Percentiles rank a stretch among this genome's conserved stretches.
Conservation (phyloP, 148 eudicot genomes). For the Rhododendron ferrugineum region DNA sequence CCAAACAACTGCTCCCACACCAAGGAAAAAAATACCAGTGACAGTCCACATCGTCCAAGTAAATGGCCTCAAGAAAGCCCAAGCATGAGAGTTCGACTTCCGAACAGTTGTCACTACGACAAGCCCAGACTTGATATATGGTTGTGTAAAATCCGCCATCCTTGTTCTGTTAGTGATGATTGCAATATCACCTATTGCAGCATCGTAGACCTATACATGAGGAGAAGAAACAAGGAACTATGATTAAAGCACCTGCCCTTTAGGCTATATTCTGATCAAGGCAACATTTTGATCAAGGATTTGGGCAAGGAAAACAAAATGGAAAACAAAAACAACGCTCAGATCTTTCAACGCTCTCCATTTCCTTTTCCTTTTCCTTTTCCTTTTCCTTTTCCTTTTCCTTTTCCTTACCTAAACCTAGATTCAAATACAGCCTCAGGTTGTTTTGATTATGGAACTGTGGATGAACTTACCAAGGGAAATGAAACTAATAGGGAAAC, state of each 20-base stretch:
- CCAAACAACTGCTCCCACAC: constrained; percentile 54
- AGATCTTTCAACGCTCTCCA: neutral
- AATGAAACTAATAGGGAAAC: neutral
- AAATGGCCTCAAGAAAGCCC: constrained; percentile 67
- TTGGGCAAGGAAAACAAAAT: neutral
- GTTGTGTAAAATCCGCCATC: constrained; percentile 63
- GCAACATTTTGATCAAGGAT: neutral
- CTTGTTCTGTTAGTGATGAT: constrained; percentile 48
- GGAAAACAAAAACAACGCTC: neutral
- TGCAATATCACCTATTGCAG: constrained; percentile 66
- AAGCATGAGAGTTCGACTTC: constrained; percentile 33
- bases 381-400: neutral
- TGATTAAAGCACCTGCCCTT: neutral
- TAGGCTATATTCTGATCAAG: neutral
- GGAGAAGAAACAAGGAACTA: constrained; percentile 5
- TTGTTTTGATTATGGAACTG: neutral
- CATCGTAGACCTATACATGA: constrained; percentile 51
- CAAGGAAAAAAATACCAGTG: constrained; percentile 35
- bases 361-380: neutral
- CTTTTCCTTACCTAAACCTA: neutral
- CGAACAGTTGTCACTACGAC: constrained; percentile 47
- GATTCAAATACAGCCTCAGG: neutral
- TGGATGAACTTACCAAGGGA: neutral
- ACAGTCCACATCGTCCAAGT: constrained; percentile 47
- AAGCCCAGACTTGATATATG: constrained; percentile 49